phyloP scores from a whole-genome alignment of 495 filamentous ascomycete species.

The Penicillium cinerascens region DNA sequence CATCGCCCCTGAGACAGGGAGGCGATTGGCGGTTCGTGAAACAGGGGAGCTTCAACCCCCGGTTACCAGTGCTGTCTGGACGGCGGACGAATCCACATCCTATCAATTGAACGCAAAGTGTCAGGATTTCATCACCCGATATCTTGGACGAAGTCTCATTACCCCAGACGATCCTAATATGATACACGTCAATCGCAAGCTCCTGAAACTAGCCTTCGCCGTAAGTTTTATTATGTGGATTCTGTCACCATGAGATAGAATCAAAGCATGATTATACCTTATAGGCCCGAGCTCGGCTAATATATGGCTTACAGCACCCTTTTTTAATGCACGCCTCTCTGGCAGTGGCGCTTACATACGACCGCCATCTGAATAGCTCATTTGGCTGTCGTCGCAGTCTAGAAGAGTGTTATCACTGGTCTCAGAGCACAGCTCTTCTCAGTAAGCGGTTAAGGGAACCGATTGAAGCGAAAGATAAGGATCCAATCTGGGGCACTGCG shows the following conservation, averaged over 20 bases:
- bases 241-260: not conserved
- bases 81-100: slow-evolving; percentile 23
- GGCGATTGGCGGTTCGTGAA: slow-evolving; percentile 13
- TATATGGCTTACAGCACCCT: slow-evolving; percentile 31
- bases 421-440: slow-evolving; percentile 36
- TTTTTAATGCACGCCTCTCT: slow-evolving; percentile 47
- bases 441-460: slow-evolving; percentile 32
- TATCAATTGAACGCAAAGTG: slow-evolving; percentile 35
- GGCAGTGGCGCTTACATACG: slow-evolving; percentile 40
- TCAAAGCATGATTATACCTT: not conserved
- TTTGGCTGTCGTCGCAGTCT: slow-evolving; percentile 21
- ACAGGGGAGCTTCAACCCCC: slow-evolving; percentile 18
- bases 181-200: slow-evolving; percentile 35
- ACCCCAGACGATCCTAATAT: slow-evolving; percentile 34
- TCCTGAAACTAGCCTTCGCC: slow-evolving; percentile 32
- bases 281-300: slow-evolving; percentile 15
- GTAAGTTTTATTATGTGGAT: slow-evolving; percentile 23
- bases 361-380: slow-evolving; percentile 37
- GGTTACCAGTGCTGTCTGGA: slow-evolving; percentile 31
- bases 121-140: slow-evolving; percentile 39
- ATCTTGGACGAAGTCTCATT: slow-evolving; percentile 34
- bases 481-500: slow-evolving; percentile 46
- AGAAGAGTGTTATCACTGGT: slow-evolving; percentile 44
- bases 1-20: slow-evolving; percentile 19
- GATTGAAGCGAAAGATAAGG: slow-evolving; percentile 35